Evolutionary conservation across 306 rosid genomes (phyloP).

Genomic region (Quercus gilva): DNA sequence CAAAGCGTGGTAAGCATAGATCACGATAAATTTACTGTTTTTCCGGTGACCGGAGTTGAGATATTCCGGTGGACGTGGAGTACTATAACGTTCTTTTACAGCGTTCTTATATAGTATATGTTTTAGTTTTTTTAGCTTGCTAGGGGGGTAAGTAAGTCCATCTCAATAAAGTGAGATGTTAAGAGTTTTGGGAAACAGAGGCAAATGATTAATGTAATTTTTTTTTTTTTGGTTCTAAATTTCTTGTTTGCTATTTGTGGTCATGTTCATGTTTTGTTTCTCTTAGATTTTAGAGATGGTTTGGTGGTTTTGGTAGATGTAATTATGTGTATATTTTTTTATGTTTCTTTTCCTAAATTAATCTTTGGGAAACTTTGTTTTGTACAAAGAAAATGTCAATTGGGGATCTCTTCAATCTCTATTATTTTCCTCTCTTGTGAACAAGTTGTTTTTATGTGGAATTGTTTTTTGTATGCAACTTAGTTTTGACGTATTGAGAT

Average conservation of each 20-base stretch:
- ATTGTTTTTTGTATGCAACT: not conserved
- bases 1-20: constrained; percentile 40
- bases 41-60: constrained; percentile 10
- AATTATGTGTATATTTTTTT: constrained; percentile 33
- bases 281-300: constrained; percentile 2
- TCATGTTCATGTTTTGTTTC: constrained; percentile 3
- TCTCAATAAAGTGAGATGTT: constrained; percentile 6
- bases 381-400: constrained; percentile 16
- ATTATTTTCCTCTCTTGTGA: not conserved
- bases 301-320: constrained; percentile 28
- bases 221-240: not conserved
- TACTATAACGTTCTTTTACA: not conserved
- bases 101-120: not conserved
- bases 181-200: not conserved
- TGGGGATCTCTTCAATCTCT: not conserved
- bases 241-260: not conserved
- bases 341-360: not conserved
- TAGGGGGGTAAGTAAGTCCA: not conserved
- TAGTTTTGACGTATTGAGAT: not conserved
- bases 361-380: constrained; percentile 1
- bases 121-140: not conserved
- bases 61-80: constrained; percentile 12
- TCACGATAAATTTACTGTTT: constrained; percentile 30
- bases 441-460: not conserved
- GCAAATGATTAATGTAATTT: not conserved